phyloP scores from a whole-genome alignment of 2,329 filamentous ascomycete species.

The Beauveria rudraprayagi region DNA sequence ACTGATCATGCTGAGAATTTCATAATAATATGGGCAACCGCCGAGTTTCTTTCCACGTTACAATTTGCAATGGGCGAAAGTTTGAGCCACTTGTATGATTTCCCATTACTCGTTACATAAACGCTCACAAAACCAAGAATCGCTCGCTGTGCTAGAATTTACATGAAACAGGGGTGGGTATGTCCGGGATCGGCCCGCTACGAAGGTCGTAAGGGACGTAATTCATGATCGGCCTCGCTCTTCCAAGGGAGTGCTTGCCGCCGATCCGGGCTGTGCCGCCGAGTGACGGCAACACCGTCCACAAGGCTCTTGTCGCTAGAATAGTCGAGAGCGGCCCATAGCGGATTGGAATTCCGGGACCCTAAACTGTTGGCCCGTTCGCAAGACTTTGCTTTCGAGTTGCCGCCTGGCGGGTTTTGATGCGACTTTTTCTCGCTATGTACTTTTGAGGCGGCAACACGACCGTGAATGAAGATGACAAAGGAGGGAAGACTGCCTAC shows the following conservation, averaged over 20 bases:
- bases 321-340: conserved; percentile 11
- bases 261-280: conserved; percentile 6
- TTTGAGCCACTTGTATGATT: not conserved
- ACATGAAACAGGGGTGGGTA: not conserved
- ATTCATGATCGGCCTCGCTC: not conserved
- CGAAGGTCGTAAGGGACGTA: not conserved
- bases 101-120: not conserved
- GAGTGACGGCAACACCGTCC: conserved; percentile 10
- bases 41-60: not conserved
- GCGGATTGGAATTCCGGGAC: not conserved
- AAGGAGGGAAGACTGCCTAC: conserved; percentile 16
- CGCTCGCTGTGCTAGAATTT: not conserved
- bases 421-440: conserved; percentile 8
- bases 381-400: conserved; percentile 8
- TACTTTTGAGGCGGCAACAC: conserved; percentile 10
- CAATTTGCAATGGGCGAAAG: not conserved
- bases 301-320: conserved; percentile 14
- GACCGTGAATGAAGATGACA: conserved; percentile 15
- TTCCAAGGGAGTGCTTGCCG: not conserved
- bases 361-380: conserved; percentile 6
- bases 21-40: not conserved
- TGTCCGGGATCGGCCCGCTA: not conserved
- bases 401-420: conserved; percentile 4
- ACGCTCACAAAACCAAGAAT: not conserved
- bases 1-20: too few relatives aligned